A percentile compares a stretch with the other conserved stretches of the same genome.
These are phyloP conservation scores for Boletus pseudopeckii DNA, from an alignment of 768 basidiomycete genomes.

Conservation along the genomic window DNA sequence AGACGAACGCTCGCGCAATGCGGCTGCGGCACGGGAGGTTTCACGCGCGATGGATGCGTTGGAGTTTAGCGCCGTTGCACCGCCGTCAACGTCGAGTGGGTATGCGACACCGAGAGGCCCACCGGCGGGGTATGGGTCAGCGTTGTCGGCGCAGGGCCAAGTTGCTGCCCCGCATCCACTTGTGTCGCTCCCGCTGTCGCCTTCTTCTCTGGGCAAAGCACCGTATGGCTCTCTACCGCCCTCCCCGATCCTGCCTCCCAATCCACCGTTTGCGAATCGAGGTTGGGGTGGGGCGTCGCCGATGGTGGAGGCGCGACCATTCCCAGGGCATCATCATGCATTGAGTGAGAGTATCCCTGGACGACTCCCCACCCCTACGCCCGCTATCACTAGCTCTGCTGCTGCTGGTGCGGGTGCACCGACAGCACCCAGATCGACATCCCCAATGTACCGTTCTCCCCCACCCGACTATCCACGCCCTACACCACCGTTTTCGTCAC, in stretches of 20 bases:
- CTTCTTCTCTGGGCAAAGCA: no score
- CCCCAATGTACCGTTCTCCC: slow-evolving; percentile 26
- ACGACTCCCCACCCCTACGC: slow-evolving; percentile 8
- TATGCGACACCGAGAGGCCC: no score
- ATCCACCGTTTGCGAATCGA: slow-evolving; percentile 39
- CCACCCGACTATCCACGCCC: slow-evolving; percentile 46
- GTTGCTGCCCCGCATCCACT: background rate
- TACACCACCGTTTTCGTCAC: slow-evolving; percentile 33
- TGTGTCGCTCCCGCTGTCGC: no score
- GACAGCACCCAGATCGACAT: background rate
- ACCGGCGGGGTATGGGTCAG: no score
- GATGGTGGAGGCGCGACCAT: slow-evolving; percentile 5
- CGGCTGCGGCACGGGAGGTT: no score
- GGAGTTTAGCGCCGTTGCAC: no score
- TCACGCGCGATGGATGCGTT: no score
- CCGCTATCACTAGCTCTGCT: background rate
- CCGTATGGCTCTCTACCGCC: slow-evolving; percentile 23
- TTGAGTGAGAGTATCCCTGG: slow-evolving; percentile 5
- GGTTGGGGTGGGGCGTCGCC: slow-evolving; percentile 9
- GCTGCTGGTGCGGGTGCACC: background rate
- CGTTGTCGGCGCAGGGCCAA: slow-evolving; percentile 2
- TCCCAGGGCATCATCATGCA: background rate
- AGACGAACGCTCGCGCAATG: no score
- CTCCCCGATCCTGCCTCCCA: slow-evolving; percentile 34
- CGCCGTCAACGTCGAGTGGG: no score